These are phyloP conservation scores for Torulaspora franciscae DNA, from an alignment of 805 yeast genomes.

Conservation along the genomic window DNA sequence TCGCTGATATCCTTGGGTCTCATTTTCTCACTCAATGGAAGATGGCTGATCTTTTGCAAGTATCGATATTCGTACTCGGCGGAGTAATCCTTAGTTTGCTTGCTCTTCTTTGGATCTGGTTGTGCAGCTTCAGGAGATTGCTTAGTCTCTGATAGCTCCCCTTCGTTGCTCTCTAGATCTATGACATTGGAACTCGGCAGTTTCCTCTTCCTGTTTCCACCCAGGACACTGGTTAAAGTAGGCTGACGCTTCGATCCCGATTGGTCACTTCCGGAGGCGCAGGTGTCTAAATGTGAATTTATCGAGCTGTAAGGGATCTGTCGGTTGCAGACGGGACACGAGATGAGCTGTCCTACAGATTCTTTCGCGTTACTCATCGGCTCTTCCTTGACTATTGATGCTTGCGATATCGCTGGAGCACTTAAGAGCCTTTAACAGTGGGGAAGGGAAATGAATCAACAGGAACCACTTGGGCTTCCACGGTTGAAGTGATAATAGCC, in stretches of 20 bases:
- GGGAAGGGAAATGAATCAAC: neutral
- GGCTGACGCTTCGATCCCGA: constrained; percentile 13
- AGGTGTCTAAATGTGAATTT: constrained; percentile 32
- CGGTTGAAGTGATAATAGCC: no score
- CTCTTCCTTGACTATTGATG: neutral
- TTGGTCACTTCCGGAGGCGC: constrained; percentile 14
- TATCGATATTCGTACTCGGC: constrained; percentile 23
- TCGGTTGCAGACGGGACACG: constrained; percentile 33
- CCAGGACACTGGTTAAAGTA: constrained; percentile 20
- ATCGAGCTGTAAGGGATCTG: constrained; percentile 25
- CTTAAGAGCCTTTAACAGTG: neutral
- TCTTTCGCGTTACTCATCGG: constrained; percentile 7
- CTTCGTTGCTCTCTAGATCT: constrained; percentile 2
- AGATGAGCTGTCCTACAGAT: constrained; percentile 22
- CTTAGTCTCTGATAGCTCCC: neutral
- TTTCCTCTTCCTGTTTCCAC: constrained; percentile 10
- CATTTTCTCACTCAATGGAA: constrained; percentile 70
- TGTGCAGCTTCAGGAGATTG: neutral
- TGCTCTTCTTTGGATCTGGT: neutral
- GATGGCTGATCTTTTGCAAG: constrained; percentile 29
- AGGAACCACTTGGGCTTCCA: neutral
- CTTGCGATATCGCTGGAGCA: neutral
- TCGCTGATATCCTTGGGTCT: constrained; percentile 69
- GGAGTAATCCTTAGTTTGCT: neutral
- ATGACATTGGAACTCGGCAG: constrained; percentile 1